Evolutionary conservation across 768 basidiomycete genomes (phyloP), one percentile per base, ranked within the genome.

Genomic region (Harrya chromipes): DNA sequence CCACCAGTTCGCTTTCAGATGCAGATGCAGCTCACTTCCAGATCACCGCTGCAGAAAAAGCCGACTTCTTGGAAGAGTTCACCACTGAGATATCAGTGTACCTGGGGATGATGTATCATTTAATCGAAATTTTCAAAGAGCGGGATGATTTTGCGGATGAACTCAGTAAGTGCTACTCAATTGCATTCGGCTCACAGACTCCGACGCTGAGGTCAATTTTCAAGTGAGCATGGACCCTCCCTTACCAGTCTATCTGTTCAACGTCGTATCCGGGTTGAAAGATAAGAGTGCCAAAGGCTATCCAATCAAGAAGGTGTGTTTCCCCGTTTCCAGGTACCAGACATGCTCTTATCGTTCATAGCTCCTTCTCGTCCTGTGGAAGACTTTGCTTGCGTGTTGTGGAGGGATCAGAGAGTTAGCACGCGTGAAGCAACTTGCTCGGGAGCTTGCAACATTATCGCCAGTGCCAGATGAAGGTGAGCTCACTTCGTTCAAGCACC

Each of bases 131-230:
- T 23, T 93, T 92, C 70, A 88, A 95, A 64, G 85, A 87, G 4
- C 88, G 97, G 56, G 92, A 94, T 50, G 85, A 93, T 59, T 97
- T 98, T 66, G 94, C 90, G 2, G 94, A 97, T 58, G 95, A 98
- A 70, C 75, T 98, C 41, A 98, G 95, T 97, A 70, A 76, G 94
- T 68, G 11, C 40, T 35, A 17, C 34, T 16, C 17, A 13, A 16
- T 38, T 14, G 47, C 37, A 26, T 19, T 41, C 36, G 24, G 27
- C 36, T 29, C 43, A 36, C 24, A 27, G 35, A 42, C 9, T 37
- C 24, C 23, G 12, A 26, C 49, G 27, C 46, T 52, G 38, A 65
- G 31, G 41, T 34, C n/a, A 35, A 40, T 42, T 45, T 23, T 12
- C 55, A 97, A 33, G 95, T 99, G 94, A 88, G 87, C 57, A 77